Evolutionary conservation across 2,329 filamentous ascomycete genomes (phyloP).

Genomic region (Chrysoporthe puriensis): DNA sequence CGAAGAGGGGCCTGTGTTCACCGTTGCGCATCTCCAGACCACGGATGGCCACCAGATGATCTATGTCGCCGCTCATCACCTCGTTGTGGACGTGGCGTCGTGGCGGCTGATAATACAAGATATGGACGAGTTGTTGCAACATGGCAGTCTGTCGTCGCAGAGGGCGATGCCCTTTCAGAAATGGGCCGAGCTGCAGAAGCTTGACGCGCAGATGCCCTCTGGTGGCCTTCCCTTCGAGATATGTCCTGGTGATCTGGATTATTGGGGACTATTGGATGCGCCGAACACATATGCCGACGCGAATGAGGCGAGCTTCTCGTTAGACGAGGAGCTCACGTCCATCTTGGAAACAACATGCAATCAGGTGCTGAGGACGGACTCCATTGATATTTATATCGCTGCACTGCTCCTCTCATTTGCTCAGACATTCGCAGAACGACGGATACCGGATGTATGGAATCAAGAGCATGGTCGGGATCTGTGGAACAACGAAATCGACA

Average conservation of each 20-base stretch:
- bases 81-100: slow-evolving; percentile 54
- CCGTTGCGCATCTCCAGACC: slow-evolving; percentile 52
- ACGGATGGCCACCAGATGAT: slow-evolving; percentile 50
- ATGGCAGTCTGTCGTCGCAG: slow-evolving; percentile 48
- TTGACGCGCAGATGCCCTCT: slow-evolving; percentile 28
- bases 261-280: slow-evolving; percentile 51
- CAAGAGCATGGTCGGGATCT: slow-evolving; percentile 54
- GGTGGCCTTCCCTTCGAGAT: slow-evolving; percentile 44
- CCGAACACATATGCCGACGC: slow-evolving; percentile 52
- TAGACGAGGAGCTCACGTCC: slow-evolving; percentile 47
- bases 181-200: slow-evolving; percentile 52
- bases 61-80: slow-evolving; percentile 55
- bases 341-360: slow-evolving; percentile 49
- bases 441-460: slow-evolving; percentile 56
- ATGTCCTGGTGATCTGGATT: slow-evolving; percentile 45
- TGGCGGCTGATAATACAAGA: slow-evolving; percentile 56
- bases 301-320: slow-evolving; percentile 45
- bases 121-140: slow-evolving; percentile 51
- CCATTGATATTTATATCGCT: slow-evolving; percentile 57
- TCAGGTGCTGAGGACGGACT: slow-evolving; percentile 53
- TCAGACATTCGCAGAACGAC: slow-evolving; percentile 57
- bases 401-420: slow-evolving; percentile 59
- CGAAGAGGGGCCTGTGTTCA: slow-evolving; percentile 55
- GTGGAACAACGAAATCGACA: slow-evolving; percentile 51
- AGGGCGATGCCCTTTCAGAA: slow-evolving; percentile 52